These are phyloP conservation scores for Dorcoceras hygrometricum DNA, from an alignment of 257 asterid genomes.

Conservation along the genomic window DNA sequence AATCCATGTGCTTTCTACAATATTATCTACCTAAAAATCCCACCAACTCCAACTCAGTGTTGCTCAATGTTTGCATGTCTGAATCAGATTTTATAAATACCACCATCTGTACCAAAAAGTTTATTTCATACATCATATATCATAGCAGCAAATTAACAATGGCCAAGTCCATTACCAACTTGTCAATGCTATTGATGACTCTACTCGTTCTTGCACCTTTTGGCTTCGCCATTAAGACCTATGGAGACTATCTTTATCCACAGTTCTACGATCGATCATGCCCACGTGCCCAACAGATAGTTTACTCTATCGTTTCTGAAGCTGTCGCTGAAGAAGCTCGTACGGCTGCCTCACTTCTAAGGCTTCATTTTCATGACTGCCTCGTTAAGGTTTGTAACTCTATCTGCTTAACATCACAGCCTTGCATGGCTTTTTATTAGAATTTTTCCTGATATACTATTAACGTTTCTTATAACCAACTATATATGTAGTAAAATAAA, in stretches of 20 bases:
- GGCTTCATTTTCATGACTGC: slow-evolving; percentile 61
- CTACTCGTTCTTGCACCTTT: slow-evolving; percentile 28
- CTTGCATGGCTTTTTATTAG: no score
- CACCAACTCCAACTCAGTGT: no score
- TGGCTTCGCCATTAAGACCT: neutral
- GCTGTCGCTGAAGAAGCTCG: slow-evolving; percentile 45
- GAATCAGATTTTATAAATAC: slow-evolving; percentile 31
- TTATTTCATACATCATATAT: neutral
- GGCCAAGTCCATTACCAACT: slow-evolving; percentile 22
- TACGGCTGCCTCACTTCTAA: slow-evolving; percentile 55
- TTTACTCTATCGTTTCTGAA: slow-evolving; percentile 24
- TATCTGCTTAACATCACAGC: no score
- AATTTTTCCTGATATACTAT: no score
- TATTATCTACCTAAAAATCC: no score
- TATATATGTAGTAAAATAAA: no score
- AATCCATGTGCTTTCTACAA: no score
- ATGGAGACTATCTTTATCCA: slow-evolving; percentile 34
- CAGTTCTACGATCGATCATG: slow-evolving; percentile 46
- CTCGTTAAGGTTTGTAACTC: slow-evolving; percentile 37
- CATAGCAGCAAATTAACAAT: slow-evolving; percentile 8
- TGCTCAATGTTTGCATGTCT: no score
- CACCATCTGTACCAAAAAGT: neutral
- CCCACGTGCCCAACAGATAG: slow-evolving; percentile 35
- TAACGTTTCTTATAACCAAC: no score
- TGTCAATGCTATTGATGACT: slow-evolving; percentile 8